Conservation (phyloP, 176 grass and related monocot species). For the Bothriochloa decipiens region DNA sequence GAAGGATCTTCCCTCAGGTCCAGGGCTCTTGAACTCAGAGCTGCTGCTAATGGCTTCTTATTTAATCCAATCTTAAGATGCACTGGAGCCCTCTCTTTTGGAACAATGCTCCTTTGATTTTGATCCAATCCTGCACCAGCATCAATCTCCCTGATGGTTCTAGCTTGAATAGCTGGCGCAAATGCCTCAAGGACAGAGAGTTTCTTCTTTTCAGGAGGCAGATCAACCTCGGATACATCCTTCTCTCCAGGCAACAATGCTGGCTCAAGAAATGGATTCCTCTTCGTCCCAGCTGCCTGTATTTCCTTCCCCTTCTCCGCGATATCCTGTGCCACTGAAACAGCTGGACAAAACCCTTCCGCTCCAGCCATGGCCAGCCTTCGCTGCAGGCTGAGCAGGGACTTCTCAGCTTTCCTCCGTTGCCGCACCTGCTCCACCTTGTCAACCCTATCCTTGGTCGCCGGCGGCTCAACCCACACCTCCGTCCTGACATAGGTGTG, state of each 20-base stretch:
- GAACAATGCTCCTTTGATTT: conserved; percentile 58
- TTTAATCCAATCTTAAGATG: conserved; percentile 62
- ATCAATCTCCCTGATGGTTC: conserved; percentile 53
- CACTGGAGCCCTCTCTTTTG: conserved; percentile 61
- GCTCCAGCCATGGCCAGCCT: conserved; percentile 54
- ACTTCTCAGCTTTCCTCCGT: conserved; percentile 73
- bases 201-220: conserved; percentile 49
- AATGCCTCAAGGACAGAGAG: conserved; percentile 73
- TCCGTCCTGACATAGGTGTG: conserved; percentile 58
- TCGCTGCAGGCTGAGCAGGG: conserved; percentile 75
- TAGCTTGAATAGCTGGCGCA: conserved; percentile 65
- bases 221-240: conserved; percentile 54
- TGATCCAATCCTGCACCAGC: conserved; percentile 36
- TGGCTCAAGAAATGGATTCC: conserved; percentile 64
- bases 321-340: not conserved
- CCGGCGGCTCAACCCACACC: conserved; percentile 57
- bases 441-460: conserved; percentile 48
- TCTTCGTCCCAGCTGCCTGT: conserved; percentile 60
- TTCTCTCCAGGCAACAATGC: conserved; percentile 61
- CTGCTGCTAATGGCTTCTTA: conserved; percentile 44
- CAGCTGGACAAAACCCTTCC: conserved; percentile 39
- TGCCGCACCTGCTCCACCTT: conserved; percentile 66
- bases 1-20: conserved; percentile 61
- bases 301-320: conserved; percentile 58
- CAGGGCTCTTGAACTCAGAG: conserved; percentile 37